Percentiles rank a stretch among this genome's conserved stretches.
These are phyloP conservation scores for Leccinum variabile DNA, from an alignment of 1,284 basidiomycete species.

Conservation along the genomic window DNA sequence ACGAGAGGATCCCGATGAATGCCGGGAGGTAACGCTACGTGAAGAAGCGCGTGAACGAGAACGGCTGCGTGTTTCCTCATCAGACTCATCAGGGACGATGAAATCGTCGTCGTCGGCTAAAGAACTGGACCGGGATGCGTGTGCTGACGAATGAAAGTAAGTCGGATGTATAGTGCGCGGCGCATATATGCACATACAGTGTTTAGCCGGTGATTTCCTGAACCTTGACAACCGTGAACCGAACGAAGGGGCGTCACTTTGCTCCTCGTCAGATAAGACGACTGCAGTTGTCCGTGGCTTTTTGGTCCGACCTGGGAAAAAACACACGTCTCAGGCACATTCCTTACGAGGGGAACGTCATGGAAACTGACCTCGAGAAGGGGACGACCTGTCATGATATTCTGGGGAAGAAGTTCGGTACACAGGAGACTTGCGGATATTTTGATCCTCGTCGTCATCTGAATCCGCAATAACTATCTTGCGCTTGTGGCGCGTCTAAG, in stretches of 20 bases:
- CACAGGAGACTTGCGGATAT: slow-evolving; percentile 19
- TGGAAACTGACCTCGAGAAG: slow-evolving; percentile 30
- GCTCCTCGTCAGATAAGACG: slow-evolving; percentile 44
- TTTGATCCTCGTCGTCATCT: slow-evolving; percentile 59
- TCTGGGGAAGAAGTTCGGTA: slow-evolving; percentile 31
- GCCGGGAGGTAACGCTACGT: slow-evolving; percentile 41
- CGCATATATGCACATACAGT: slow-evolving; percentile 37
- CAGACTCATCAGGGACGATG: slow-evolving; percentile 59
- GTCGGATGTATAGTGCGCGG: slow-evolving; percentile 1
- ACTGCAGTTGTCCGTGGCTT: slow-evolving; percentile 48
- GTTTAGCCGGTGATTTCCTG: slow-evolving; percentile 59
- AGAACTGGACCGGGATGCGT: slow-evolving; percentile 34
- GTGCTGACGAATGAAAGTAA: slow-evolving; percentile 31
- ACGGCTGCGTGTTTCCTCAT: slow-evolving; percentile 47
- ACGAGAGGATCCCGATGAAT: slow-evolving; percentile 37
- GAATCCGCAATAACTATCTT: slow-evolving; percentile 70
- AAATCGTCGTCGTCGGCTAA: slow-evolving; percentile 64
- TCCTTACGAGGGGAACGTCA: slow-evolving; percentile 21
- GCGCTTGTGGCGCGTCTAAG: slow-evolving; percentile 51
- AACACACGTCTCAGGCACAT: slow-evolving; percentile 16
- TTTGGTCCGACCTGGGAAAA: slow-evolving; percentile 41
- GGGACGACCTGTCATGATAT: slow-evolving; percentile 24
- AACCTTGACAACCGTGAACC: slow-evolving; percentile 60
- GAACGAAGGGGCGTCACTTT: slow-evolving; percentile 47
- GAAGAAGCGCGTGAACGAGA: slow-evolving; percentile 44